Conservation (phyloP, 768 basidiomycete genomes). For the Paxillus involutus region DNA sequence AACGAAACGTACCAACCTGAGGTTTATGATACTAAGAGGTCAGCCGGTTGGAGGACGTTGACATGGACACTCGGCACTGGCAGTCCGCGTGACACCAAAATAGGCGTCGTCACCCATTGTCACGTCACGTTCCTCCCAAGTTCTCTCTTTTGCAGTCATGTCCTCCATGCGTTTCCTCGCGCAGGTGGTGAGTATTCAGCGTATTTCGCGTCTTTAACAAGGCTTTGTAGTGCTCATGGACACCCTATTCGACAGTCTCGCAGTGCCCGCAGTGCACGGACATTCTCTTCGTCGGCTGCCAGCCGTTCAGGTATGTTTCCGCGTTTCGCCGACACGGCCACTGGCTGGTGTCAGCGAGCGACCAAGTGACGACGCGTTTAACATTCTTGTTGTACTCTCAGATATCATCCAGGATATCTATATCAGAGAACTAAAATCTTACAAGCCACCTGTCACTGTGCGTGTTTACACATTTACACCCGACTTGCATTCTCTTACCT, state of each 20-base stretch:
- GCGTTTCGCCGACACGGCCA: conserved; percentile 23
- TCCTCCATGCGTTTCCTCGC: conserved; percentile 56
- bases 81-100: conserved; percentile 21
- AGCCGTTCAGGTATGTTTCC: conserved; percentile 59
- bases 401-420: conserved; percentile 95
- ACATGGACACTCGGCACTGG: neutral
- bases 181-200: conserved; percentile 39
- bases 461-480: conserved; percentile 30
- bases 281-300: conserved; percentile 60
- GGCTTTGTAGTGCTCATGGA: conserved; percentile 10
- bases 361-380: conserved; percentile 5
- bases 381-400: conserved; percentile 30
- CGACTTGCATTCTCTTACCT: neutral
- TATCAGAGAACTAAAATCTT: conserved; percentile 83
- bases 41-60: no score
- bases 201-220: conserved; percentile 3
- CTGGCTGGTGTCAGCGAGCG: neutral
- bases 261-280: conserved; percentile 49
- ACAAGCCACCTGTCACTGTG: conserved; percentile 76
- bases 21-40: no score
- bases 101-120: conserved; percentile 27
- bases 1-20: neutral
- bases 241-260: conserved; percentile 31
- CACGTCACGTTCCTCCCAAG: conserved; percentile 47
- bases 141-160: conserved; percentile 51